Percentiles rank a stretch among this genome's conserved stretches.
Conservation (phyloP, 768 basidiomycete genomes). For the Phylloporus sp. region DNA sequence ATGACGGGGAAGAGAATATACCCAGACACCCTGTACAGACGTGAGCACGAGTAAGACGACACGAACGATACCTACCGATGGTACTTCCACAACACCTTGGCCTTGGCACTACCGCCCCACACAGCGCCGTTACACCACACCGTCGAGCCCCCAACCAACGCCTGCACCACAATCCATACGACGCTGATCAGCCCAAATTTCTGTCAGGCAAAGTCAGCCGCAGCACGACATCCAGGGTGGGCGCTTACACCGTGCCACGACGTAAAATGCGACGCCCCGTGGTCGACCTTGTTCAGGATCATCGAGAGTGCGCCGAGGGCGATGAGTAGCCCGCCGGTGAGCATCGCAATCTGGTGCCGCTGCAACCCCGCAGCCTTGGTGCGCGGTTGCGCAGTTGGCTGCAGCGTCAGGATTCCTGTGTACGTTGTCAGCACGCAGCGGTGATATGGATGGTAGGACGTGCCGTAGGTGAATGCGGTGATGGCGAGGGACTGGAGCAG, state of each 20-base stretch:
- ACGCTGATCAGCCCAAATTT: slow-evolving; percentile 62
- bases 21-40: slow-evolving; percentile 55
- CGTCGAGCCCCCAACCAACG: slow-evolving; percentile 63
- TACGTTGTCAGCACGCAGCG: not conserved
- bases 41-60: slow-evolving; percentile 1
- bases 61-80: slow-evolving; percentile 50
- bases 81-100: slow-evolving; percentile 80
- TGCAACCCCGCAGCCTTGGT: slow-evolving; percentile 64
- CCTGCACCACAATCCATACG: slow-evolving; percentile 59
- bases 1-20: slow-evolving; percentile 63
- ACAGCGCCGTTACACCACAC: slow-evolving; percentile 70
- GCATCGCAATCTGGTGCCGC: slow-evolving; percentile 63
- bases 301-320: slow-evolving; percentile 60
- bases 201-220: slow-evolving; percentile 30
- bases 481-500: slow-evolving; percentile 57
- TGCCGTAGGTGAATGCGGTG: slow-evolving; percentile 59
- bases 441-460: slow-evolving; percentile 1
- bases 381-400: slow-evolving; percentile 63
- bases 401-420: slow-evolving; percentile 70
- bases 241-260: slow-evolving; percentile 71
- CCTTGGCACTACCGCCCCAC: slow-evolving; percentile 69
- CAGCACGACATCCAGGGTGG: not conserved
- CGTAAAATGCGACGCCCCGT: slow-evolving; percentile 54
- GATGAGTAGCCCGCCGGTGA: slow-evolving; percentile 54
- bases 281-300: slow-evolving; percentile 54